These are phyloP conservation scores for Talaromyces adpressus DNA, from an alignment of 495 filamentous ascomycete genomes.

Conservation along the genomic window DNA sequence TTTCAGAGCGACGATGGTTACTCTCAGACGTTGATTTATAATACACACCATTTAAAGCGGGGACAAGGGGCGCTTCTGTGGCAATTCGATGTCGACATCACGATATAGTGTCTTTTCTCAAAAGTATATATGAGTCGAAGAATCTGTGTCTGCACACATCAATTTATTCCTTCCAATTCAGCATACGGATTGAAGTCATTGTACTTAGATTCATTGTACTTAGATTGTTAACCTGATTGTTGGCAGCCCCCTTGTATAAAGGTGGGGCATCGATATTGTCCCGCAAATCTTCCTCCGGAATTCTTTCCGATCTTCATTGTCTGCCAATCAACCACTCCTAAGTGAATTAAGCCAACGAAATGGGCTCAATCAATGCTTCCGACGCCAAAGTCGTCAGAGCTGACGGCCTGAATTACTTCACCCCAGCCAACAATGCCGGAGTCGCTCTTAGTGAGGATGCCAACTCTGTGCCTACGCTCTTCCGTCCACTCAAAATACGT, in stretches of 20 bases:
- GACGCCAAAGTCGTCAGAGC: slow-evolving; percentile 9
- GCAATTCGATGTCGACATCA: not conserved
- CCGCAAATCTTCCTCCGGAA: not conserved
- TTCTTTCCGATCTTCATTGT: not conserved
- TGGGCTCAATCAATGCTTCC: not conserved
- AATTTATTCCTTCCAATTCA: not conserved
- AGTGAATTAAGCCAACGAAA: not conserved
- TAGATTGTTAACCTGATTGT: not conserved
- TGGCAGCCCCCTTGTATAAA: not conserved
- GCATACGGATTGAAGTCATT: not conserved
- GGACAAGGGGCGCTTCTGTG: not conserved
- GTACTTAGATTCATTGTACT: no score
- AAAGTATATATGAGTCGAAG: not conserved
- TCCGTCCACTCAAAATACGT: slow-evolving; percentile 59
- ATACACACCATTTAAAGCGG: not conserved
- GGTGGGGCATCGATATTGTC: not conserved
- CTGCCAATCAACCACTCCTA: not conserved
- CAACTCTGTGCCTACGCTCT: slow-evolving; percentile 51
- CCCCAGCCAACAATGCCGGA: slow-evolving; percentile 49
- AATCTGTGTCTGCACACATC: not conserved
- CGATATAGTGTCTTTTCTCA: not conserved
- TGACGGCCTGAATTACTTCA: slow-evolving; percentile 44
- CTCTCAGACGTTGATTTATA: not conserved
- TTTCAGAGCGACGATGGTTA: no score
- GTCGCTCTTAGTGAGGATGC: slow-evolving; percentile 36